A percentile compares a stretch with the other conserved stretches of the same genome.
phyloP scores from a whole-genome alignment of 495 filamentous ascomycete species.

The Stereocaulon alpinum region DNA sequence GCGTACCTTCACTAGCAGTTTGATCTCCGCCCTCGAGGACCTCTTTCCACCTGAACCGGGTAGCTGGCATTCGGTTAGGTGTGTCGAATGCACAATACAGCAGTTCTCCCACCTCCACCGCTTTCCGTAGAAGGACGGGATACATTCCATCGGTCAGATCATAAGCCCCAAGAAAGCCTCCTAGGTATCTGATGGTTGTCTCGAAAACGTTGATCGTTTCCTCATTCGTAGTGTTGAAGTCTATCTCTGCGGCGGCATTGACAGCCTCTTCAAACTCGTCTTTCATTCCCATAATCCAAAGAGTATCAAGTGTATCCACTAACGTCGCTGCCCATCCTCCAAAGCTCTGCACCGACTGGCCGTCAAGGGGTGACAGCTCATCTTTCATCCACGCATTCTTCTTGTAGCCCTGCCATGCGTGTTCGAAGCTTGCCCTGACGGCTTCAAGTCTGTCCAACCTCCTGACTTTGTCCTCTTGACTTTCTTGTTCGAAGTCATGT shows the following conservation, averaged over 20 bases:
- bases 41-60: conserved; percentile 41
- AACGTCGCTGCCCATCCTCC: conserved; percentile 53
- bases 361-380: conserved; percentile 59
- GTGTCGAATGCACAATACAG: conserved; percentile 91
- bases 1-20: conserved; percentile 31
- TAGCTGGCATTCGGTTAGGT: conserved; percentile 82
- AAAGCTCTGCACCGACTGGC: conserved; percentile 41
- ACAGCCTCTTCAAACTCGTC: conserved; percentile 51
- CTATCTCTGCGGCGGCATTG: conserved; percentile 41
- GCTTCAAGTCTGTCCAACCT: conserved; percentile 39
- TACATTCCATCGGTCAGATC: conserved; percentile 63
- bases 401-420: conserved; percentile 69
- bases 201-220: conserved; percentile 71
- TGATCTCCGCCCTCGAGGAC: conserved; percentile 30
- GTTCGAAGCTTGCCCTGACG: conserved; percentile 59
- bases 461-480: conserved; percentile 23
- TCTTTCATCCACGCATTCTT: conserved; percentile 69
- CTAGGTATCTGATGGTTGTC: conserved; percentile 79
- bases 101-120: conserved; percentile 75
- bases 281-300: conserved; percentile 53
- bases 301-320: conserved; percentile 52
- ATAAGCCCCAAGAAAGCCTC: conserved; percentile 72
- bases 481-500: conserved; percentile 40
- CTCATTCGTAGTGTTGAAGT: conserved; percentile 40
- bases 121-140: conserved; percentile 67